Evolutionary conservation across 2,329 filamentous ascomycete species (phyloP), one percentile per base, ranked within the genome.

Genomic region (Colletotrichum sp.): DNA sequence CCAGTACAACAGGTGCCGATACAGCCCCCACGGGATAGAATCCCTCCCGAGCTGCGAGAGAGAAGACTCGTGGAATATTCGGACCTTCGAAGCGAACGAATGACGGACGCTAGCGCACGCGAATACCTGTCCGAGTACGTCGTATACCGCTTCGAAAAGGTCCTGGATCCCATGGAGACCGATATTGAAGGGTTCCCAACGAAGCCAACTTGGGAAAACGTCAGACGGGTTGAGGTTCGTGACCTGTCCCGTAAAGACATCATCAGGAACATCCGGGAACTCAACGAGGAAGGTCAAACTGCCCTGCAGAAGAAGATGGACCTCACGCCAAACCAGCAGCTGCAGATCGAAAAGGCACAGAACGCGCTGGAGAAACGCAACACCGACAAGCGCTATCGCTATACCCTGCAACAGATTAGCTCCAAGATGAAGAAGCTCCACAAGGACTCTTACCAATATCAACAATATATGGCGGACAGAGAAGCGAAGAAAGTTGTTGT

Each of bases 371-470:
- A 82, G 18, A 43, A 69, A 3, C 48, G 52, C 6, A 86, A 89
- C 18, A 69, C 55, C 4, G 86, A 89, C 48, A 70, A 59, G 3
- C 83, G 84, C 7, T 90, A 82, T 72, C 79, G 83, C 30, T 87
- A 86, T 75, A 81, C 82, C 18, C 80, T 90, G 6, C 85, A 81
- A 16, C 89, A 90, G 79, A 80, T 90, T 8, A 85, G 89, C 48
- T 84, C 84, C 30, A 82, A 85, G 71, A 78, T 84, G 6, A 83
- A 80, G 68, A 78, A 79, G 48, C 77, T 84, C 26, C 77, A 77
- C 13, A 75, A 76, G n/a, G 78, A 80, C 60, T 57, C 69, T n/a
- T 15, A 64, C 5, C 63, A 64, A 36, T 75, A 76, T 32, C 70
- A 60, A 24, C 64, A 74, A 13, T 70, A 74, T 21, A 70, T 63